These are phyloP conservation scores for Linum lewisii DNA, from an alignment of 345 rosid species.

Conservation along the genomic window DNA sequence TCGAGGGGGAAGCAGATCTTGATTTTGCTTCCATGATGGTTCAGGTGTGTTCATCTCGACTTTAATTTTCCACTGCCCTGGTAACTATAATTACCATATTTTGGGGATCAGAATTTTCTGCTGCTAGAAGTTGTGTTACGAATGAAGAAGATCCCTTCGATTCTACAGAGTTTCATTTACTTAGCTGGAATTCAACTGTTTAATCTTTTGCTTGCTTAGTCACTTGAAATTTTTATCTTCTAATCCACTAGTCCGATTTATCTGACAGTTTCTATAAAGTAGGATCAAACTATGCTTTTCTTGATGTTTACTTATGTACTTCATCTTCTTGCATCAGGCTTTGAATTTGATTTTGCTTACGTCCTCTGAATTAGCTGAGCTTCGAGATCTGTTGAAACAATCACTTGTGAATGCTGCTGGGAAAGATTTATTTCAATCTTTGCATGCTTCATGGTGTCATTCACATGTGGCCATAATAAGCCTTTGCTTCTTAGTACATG, in stretches of 20 bases:
- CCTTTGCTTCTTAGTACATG: constrained; percentile 96
- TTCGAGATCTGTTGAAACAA: constrained; percentile 72
- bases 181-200: too few relatives aligned
- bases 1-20: constrained; percentile 92
- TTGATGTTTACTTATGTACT: neutral
- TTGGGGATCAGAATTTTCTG: too few relatives aligned
- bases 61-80: neutral
- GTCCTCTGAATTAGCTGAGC: constrained; percentile 76
- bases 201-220: too few relatives aligned
- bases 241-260: too few relatives aligned
- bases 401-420: constrained; percentile 73
- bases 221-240: too few relatives aligned
- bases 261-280: neutral
- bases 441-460: constrained; percentile 98
- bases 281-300: neutral
- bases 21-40: constrained; percentile 96
- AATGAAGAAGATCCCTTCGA: too few relatives aligned
- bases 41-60: constrained; percentile 50
- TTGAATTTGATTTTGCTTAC: constrained; percentile 94
- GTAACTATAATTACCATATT: too few relatives aligned
- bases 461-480: constrained; percentile 99
- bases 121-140: too few relatives aligned
- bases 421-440: constrained; percentile 65
- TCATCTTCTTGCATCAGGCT: constrained; percentile 41
- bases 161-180: too few relatives aligned